Evolutionary conservation across 176 grass and related monocot species (phyloP), one percentile per base, ranked within the genome.

Genomic region (Thalia dealbata): DNA sequence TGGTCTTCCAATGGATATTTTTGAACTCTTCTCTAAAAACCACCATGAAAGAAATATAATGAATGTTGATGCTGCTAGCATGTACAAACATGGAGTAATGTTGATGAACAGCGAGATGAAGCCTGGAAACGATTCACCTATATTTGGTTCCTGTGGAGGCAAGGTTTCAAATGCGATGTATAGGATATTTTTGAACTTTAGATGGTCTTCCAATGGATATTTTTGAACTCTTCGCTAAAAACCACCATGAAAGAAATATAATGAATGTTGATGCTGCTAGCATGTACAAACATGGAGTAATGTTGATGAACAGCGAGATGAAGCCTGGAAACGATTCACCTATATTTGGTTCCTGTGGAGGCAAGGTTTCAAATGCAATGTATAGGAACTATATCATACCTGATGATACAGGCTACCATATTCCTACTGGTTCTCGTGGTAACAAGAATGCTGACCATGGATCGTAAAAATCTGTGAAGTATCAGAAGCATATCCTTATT

Each of bases 201-300:
- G 88, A 91, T 83, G 95, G 81, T 68, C 87, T 91, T 72, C 87
- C 90, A 44, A 93, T 99, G 90, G 90, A 93, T 41, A 86, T 99
- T 71, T 85, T 88, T 69, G 90, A 99, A 90, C 81, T 97, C 54
- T 80, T 99, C 44, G 87, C 74, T 21, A 86, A 73, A 84, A 86
- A 71, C 77, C 85, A 86, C 30, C 71, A 84, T 78, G 69, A 75
- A 71, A 99, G 84, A 62, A 75, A 69, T 25, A 58, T 81, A 52
- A 78, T 81, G 65, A 76, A 72, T 64, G 74, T 50, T 26, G 50
- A 79, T n/a, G n/a, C n/a, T 10, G 61, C 61, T 73, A 69, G 29
- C 35, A 52, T 78, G 43, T 76, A 19, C 46, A 69, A 14, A 41
- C 30, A 32, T 70, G 68, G 27, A 69, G 26, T 21, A 56, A 52